Evolutionary conservation across 1,284 basidiomycete species (phyloP).

Genomic region (Afroboletus lepidellus): DNA sequence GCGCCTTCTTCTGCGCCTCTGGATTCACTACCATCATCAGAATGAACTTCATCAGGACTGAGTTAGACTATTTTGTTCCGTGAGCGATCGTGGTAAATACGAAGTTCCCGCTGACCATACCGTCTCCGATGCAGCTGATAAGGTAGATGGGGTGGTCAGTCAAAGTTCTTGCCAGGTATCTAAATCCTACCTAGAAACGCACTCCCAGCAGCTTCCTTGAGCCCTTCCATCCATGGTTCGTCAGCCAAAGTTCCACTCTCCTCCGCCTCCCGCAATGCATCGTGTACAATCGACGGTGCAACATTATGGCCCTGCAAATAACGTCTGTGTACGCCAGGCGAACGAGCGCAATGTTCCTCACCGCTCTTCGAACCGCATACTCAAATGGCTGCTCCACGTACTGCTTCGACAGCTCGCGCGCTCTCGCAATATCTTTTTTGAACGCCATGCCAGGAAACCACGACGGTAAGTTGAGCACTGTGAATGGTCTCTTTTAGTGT

Average conservation of each 20-base stretch:
- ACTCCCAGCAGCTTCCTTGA: background rate
- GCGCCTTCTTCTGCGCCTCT: conserved; percentile 27
- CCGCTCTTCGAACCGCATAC: background rate
- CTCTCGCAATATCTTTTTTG: background rate
- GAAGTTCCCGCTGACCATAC: background rate
- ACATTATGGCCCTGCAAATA: background rate
- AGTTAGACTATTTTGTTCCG: background rate
- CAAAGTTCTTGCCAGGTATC: background rate
- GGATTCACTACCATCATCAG: conserved; percentile 35
- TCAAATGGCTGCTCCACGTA: background rate
- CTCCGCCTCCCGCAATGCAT: conserved; percentile 2
- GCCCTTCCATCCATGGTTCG: background rate
- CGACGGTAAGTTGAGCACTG: background rate
- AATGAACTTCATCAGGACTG: background rate
- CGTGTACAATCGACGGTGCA: conserved; percentile 8
- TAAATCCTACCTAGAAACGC: background rate
- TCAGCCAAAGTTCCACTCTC: background rate
- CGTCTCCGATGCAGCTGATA: conserved; percentile 6
- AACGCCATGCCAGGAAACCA: background rate
- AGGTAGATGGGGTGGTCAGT: background rate
- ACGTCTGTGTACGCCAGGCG: background rate
- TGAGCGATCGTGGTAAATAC: background rate
- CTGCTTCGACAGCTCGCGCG: background rate
- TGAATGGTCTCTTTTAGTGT: background rate
- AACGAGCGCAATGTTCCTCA: background rate